Percentiles rank a stretch among this genome's conserved stretches.
Evolutionary conservation across 2,329 filamentous ascomycete species (phyloP).

Genomic region (Sclerotinia trifoliorum): DNA sequence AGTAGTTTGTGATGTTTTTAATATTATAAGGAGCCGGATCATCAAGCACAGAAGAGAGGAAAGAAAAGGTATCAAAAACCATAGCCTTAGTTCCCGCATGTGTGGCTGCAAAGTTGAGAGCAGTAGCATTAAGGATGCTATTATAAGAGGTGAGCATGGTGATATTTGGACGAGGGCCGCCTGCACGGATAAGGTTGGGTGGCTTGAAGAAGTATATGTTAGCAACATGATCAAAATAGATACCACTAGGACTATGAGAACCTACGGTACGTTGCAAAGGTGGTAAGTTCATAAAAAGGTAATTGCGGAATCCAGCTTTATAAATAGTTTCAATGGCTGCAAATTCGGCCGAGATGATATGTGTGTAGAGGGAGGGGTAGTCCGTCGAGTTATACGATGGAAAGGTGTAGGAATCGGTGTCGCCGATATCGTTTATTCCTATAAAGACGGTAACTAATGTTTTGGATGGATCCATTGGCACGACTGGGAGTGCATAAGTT

Average conservation of each 20-base stretch:
- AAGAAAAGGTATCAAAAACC: conserved; percentile 47
- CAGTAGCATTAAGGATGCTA: conserved; percentile 37
- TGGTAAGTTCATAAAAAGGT: conserved; percentile 52
- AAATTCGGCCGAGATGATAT: conserved; percentile 45
- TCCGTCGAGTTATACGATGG: conserved; percentile 42
- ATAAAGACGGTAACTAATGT: conserved; percentile 54
- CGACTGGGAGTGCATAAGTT: conserved; percentile 41
- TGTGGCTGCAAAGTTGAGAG: conserved; percentile 25
- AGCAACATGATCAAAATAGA: not conserved
- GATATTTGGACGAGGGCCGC: conserved; percentile 45
- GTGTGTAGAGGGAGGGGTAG: conserved; percentile 48
- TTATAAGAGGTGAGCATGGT: conserved; percentile 50
- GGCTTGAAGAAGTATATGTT: conserved; percentile 4
- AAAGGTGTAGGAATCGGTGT: conserved; percentile 46
- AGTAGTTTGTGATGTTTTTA: conserved; percentile 48
- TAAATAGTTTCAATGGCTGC: conserved; percentile 45
- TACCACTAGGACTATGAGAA: not conserved
- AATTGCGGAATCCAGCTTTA: conserved; percentile 46
- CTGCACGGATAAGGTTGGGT: conserved; percentile 36
- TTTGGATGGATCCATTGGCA: conserved; percentile 39
- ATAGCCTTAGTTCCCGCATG: conserved; percentile 42
- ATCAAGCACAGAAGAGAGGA: conserved; percentile 46
- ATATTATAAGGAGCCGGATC: conserved; percentile 45
- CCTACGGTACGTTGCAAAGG: conserved; percentile 47
- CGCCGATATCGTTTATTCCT: conserved; percentile 56